Evolutionary conservation across 176 grass and related monocot genomes (phyloP).

Genomic region (Paspalum vaginatum): DNA sequence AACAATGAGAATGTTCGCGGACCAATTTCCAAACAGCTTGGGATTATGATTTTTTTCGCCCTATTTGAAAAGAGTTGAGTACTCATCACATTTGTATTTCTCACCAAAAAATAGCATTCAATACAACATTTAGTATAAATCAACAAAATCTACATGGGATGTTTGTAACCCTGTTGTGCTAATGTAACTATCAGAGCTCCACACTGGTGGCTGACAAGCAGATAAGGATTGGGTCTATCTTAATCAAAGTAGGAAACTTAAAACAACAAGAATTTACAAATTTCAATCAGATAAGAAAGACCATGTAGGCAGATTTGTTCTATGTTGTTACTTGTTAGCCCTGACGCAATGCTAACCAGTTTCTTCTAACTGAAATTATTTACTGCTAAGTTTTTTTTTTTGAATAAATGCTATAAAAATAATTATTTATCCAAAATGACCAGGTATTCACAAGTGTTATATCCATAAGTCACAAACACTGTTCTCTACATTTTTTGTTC

Average conservation of each 20-base stretch:
- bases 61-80: conserved; percentile 54
- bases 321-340: not conserved
- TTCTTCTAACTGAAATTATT: conserved; percentile 13
- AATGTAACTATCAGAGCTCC: not conserved
- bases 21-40: conserved; percentile 19
- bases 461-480: not conserved
- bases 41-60: conserved; percentile 44
- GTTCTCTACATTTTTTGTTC: not conserved
- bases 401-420: not conserved
- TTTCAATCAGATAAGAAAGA: not conserved
- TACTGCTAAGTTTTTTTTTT: not conserved
- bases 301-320: not conserved
- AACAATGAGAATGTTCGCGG: conserved; percentile 20
- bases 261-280: not conserved
- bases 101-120: not conserved
- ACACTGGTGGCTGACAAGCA: not conserved
- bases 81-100: conserved; percentile 4
- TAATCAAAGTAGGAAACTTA: not conserved
- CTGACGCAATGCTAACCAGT: not conserved
- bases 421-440: not conserved
- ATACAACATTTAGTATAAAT: not conserved
- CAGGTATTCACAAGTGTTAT: not conserved
- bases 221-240: not conserved
- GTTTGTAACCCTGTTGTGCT: not conserved
- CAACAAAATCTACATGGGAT: not conserved